phyloP scores from a whole-genome alignment of 371 early-diverging fungal species.

The Mycotypha africana region DNA sequence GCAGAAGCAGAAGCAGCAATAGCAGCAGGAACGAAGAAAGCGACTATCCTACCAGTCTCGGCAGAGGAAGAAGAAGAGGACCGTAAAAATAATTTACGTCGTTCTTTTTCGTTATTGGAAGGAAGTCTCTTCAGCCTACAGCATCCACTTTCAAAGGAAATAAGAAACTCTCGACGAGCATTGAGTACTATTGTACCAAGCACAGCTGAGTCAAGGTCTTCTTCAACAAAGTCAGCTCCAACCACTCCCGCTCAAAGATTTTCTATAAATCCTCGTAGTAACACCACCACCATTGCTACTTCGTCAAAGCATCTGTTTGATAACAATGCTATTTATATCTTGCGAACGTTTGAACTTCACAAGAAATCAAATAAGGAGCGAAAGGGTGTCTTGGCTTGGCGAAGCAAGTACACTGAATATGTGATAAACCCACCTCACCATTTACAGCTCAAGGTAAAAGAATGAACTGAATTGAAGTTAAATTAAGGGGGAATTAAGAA shows the following conservation, averaged over 20 bases:
- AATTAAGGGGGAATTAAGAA: not conserved
- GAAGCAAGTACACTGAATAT: constrained; percentile 10
- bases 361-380: constrained; percentile 11
- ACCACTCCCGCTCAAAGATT: not conserved
- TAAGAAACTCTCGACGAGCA: constrained; percentile 9
- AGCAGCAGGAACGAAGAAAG: too few relatives aligned
- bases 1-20: too few relatives aligned
- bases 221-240: not conserved
- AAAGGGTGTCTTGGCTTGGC: constrained; percentile 13
- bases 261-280: constrained; percentile 14
- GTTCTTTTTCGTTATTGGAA: constrained; percentile 33
- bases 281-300: constrained; percentile 13
- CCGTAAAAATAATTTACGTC: constrained; percentile 3
- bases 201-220: not conserved
- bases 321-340: too few relatives aligned
- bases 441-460: too few relatives aligned
- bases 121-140: constrained; percentile 13
- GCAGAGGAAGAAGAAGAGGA: not conserved
- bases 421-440: constrained; percentile 6
- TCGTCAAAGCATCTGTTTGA: constrained; percentile 6
- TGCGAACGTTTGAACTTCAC: not conserved
- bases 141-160: not conserved
- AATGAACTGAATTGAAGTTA: constrained; percentile 4
- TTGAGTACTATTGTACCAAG: constrained; percentile 9
- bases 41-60: too few relatives aligned